Base-by-base conservation (phyloP, 768 basidiomycete species). In the Suillus tomentosus region DNA sequence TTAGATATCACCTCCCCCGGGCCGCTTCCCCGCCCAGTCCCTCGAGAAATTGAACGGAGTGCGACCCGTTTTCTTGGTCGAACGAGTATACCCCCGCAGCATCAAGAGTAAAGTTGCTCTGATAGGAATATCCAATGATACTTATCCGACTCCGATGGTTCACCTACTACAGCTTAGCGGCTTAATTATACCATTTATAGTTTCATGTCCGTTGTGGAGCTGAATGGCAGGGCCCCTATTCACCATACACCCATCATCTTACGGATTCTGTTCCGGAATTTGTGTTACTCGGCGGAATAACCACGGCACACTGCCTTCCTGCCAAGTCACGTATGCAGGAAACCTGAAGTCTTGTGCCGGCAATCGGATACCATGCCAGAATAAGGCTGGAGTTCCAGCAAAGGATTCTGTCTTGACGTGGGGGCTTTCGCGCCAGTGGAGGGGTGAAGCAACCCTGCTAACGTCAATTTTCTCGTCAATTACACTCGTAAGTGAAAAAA, bases 301-400 rank as follows among this genome's bases (percentile, higher is more conserved):
- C 86, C 69, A 94, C 92, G 27, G 90, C 88, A 86, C 36, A 94
- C 85, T 15, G 87, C 85, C 63, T 87, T 86, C 61, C 83, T 78
- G 64, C 93, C 90, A 50, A 80, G 79, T 80, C 7, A 70, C 64
- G 68, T 86, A 84, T 13, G 76, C 67, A 39, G 85, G 87, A 64
- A 91, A 90, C 40, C 80, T 85, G 91, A 91, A 15, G 91, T 88
- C 82, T 84, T 8, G 87, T 82, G 36, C 92, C 92, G 11, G 91
- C 90, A 6, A 95, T 84, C 43, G 94, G 79, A 78, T 45, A 92
- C 77, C 86, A 91, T 92, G 6, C 14, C 3, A 15, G 81, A 78
- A 72, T 90, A 93, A 14, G 82, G 78, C 24, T 77, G 76, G 5
- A 85, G 77, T 62, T 85, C 75, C 54, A 91, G 78, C 8, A 77